Evolutionary conservation across 495 filamentous ascomycete genomes (phyloP), one percentile per base, ranked within the genome.

Genomic region (Podospora fimiseda): DNA sequence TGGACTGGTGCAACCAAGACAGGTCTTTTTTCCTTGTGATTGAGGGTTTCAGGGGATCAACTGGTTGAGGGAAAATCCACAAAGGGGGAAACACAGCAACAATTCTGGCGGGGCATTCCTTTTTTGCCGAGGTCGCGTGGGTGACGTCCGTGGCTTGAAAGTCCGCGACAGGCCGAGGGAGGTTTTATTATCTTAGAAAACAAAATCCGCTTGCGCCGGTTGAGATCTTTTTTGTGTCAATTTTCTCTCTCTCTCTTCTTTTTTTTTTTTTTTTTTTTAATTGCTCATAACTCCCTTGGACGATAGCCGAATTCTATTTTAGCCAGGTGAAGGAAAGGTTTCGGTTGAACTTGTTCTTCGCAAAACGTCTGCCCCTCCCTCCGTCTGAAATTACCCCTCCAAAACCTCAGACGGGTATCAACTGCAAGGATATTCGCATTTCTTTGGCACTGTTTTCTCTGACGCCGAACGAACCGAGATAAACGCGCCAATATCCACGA

Each of bases 81-180:
- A 27, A 47, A 24, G 44, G 22, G 44, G 22, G 19, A 46, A 22
- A 21, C 21, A 27, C 22, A n/a, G 4, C 13, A 15, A 21, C 14
- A 21, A 21, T 51, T 27, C 22, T 55, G 50, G 40, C 23, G 42
- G 57, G 53, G 30, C 22, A 6, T 33, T n/a, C 44, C 60, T 53
- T 38, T 63, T 61, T 64, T 67, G 64, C 64, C 64, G 64, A 67
- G 64, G 39, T 20, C 20, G 50, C 27, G 51, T 20, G 51, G 55
- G 56, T 65, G 62, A 65, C 60, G 62, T 65, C 55, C 51, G 53
- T 67, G 57, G 64, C 62, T 60, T 40, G 43, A 16, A 21, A 38
- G 30, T 27, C 36, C 38, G 42, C 52, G 40, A 36, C 33, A 27
- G 51, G 16, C 51, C 33, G 47, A 45, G 33, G 47, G 11, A 33